Conservation (phyloP, 805 yeast genomes). For the Metschnikowia anglica region DNA sequence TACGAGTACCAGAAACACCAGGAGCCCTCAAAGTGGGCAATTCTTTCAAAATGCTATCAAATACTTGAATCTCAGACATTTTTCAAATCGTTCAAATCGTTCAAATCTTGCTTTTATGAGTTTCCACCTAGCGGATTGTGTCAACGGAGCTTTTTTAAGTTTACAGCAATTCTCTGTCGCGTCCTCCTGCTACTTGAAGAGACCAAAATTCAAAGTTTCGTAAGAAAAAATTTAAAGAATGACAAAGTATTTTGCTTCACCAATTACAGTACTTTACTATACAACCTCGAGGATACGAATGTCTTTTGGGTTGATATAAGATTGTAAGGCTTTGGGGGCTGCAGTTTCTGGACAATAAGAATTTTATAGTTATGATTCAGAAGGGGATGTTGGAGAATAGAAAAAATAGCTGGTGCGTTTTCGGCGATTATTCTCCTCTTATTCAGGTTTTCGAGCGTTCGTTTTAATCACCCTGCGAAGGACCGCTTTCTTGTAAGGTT, state of each 20-base stretch:
- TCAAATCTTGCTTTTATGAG: neutral
- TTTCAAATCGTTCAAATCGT: neutral
- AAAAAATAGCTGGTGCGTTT: neutral
- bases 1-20: slow-evolving; percentile 95
- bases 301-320: slow-evolving; percentile 1
- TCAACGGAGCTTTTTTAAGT: neutral
- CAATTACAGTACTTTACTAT: slow-evolving; percentile 20
- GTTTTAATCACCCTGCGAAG: neutral
- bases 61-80: slow-evolving; percentile 46
- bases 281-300: slow-evolving; percentile 13
- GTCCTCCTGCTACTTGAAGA: slow-evolving; percentile 12
- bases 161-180: slow-evolving; percentile 12
- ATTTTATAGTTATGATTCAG: neutral
- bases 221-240: slow-evolving; percentile 3
- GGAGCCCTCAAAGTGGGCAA: slow-evolving; percentile 67
- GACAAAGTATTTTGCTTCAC: slow-evolving; percentile 11
- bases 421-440: neutral
- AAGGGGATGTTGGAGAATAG: neutral
- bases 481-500: neutral
- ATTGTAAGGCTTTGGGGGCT: slow-evolving; percentile 6
- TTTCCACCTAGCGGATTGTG: neutral
- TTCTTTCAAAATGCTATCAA: slow-evolving; percentile 49
- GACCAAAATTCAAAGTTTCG: slow-evolving; percentile 6
- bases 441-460: slow-evolving; percentile 1
- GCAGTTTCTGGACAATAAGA: slow-evolving; percentile 1